These are phyloP conservation scores for Stagonosporopsis rhizophila DNA, from an alignment of 2,329 filamentous ascomycete species.

Conservation along the genomic window DNA sequence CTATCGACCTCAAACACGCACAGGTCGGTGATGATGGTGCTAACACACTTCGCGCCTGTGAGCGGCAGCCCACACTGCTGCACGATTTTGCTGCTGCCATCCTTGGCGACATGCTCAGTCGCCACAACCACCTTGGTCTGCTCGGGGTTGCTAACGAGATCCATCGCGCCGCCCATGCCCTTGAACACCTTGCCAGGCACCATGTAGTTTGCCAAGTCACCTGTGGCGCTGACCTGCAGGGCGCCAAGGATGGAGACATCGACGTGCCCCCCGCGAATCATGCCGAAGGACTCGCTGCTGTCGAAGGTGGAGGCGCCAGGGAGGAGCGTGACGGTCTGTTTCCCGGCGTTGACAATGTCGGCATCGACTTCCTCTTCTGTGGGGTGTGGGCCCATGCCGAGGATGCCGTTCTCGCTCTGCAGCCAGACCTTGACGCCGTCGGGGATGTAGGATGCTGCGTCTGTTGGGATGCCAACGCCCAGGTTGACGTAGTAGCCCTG, in stretches of 20 bases:
- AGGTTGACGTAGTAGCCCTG: constrained; percentile 95
- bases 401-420: constrained; percentile 63
- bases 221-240: constrained; percentile 82
- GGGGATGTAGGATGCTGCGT: constrained; percentile 79
- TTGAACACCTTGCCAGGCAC: constrained; percentile 85
- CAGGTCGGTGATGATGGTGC: constrained; percentile 51
- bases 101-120: constrained; percentile 94
- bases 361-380: constrained; percentile 75
- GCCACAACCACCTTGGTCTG: constrained; percentile 88
- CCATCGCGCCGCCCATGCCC: constrained; percentile 92
- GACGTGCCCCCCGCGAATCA: constrained; percentile 87
- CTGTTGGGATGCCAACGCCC: constrained; percentile 92
- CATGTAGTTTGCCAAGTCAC: constrained; percentile 93
- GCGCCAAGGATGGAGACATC: constrained; percentile 88
- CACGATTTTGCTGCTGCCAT: constrained; percentile 88
- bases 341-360: constrained; percentile 91
- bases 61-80: constrained; percentile 62
- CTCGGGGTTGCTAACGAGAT: constrained; percentile 82
- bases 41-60: constrained; percentile 48
- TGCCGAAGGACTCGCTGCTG: constrained; percentile 87
- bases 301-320: constrained; percentile 83
- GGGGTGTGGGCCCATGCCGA: constrained; percentile 55
- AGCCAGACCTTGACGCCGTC: constrained; percentile 61
- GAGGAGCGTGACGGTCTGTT: constrained; percentile 87
- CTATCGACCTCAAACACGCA: constrained; percentile 69